These are phyloP conservation scores for Clonostachys rhizophaga DNA, from an alignment of 2,329 filamentous ascomycete species.

Conservation along the genomic window DNA sequence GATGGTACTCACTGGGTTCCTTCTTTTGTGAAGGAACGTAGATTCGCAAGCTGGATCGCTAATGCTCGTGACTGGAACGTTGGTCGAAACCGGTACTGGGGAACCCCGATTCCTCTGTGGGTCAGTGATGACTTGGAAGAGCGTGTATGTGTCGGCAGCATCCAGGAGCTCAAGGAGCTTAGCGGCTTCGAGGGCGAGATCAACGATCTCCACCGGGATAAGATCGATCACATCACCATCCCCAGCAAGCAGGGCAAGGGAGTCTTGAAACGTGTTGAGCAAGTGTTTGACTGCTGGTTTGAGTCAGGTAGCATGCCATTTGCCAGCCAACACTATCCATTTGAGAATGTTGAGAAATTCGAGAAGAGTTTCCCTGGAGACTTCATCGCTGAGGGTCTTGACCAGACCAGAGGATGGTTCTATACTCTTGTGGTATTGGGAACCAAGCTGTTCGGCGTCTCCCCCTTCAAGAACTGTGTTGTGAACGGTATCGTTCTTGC, in stretches of 20 bases:
- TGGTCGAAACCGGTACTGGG: slow-evolving; percentile 92
- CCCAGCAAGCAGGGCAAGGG: slow-evolving; percentile 86
- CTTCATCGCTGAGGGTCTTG: slow-evolving; percentile 89
- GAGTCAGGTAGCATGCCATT: slow-evolving; percentile 97
- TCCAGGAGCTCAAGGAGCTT: slow-evolving; percentile 76
- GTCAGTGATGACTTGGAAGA: slow-evolving; percentile 86
- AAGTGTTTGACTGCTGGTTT: slow-evolving; percentile 97
- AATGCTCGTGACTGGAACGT: slow-evolving; percentile 96
- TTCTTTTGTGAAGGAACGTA: slow-evolving; percentile 81
- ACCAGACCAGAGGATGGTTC: slow-evolving; percentile 96
- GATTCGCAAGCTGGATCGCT: slow-evolving; percentile 87
- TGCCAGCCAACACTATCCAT: slow-evolving; percentile 85
- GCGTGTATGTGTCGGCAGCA: slow-evolving; percentile 78
- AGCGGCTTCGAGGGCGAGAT: slow-evolving; percentile 84
- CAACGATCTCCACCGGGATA: slow-evolving; percentile 84
- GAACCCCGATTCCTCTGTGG: slow-evolving; percentile 89
- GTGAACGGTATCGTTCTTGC: slow-evolving; percentile 93
- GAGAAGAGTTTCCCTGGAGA: slow-evolving; percentile 81
- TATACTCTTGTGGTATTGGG: slow-evolving; percentile 88
- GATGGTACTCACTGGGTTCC: slow-evolving; percentile 91
- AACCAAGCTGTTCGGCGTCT: slow-evolving; percentile 77
- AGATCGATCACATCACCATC: slow-evolving; percentile 91
- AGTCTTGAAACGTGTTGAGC: slow-evolving; percentile 71
- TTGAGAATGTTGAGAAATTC: slow-evolving; percentile 80
- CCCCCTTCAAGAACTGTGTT: slow-evolving; percentile 94